A percentile compares a stretch with the other conserved stretches of the same genome.
Evolutionary conservation across 495 filamentous ascomycete species (phyloP).

Genomic region (Aspergillus egyptiacus): DNA sequence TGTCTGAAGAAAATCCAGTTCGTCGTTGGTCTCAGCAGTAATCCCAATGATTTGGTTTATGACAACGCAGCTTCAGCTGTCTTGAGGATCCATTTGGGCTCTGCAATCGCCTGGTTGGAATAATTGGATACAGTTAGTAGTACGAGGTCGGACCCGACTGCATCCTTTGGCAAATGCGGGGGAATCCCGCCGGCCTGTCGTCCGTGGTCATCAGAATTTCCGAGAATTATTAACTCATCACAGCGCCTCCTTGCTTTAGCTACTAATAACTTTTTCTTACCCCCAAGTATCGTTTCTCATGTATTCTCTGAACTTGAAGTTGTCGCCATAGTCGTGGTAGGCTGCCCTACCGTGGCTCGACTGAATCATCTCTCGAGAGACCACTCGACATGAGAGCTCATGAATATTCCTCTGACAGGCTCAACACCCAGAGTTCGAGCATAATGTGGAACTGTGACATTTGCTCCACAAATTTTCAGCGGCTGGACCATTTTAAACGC

Average conservation of each 20-base stretch:
- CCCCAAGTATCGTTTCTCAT: too few species aligned
- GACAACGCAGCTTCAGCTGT: not conserved
- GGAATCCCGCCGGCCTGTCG: constrained; percentile 17
- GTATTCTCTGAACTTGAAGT: too few species aligned
- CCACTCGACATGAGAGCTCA: too few species aligned
- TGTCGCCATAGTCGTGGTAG: too few species aligned
- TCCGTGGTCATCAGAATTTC: not conserved
- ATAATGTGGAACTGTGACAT: constrained; percentile 25
- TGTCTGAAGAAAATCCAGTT: constrained; percentile 6
- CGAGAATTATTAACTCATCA: too few species aligned
- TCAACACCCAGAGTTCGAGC: not conserved
- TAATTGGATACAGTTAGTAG: too few species aligned
- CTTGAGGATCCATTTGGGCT: not conserved
- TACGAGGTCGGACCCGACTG: too few species aligned
- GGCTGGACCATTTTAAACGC: constrained; percentile 30
- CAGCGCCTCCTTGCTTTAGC: too few species aligned
- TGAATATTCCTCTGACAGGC: not conserved
- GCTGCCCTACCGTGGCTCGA: too few species aligned
- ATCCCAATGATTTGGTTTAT: not conserved
- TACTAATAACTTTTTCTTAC: too few species aligned
- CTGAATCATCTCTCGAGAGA: not conserved
- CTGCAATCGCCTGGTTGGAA: not conserved
- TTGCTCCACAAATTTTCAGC: constrained; percentile 27
- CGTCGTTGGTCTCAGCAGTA: not conserved
- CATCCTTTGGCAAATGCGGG: too few species aligned